Percentiles rank a stretch among this genome's conserved stretches.
These are phyloP conservation scores for Calonectria honghensis DNA, from an alignment of 2,329 filamentous ascomycete genomes.

Conservation along the genomic window DNA sequence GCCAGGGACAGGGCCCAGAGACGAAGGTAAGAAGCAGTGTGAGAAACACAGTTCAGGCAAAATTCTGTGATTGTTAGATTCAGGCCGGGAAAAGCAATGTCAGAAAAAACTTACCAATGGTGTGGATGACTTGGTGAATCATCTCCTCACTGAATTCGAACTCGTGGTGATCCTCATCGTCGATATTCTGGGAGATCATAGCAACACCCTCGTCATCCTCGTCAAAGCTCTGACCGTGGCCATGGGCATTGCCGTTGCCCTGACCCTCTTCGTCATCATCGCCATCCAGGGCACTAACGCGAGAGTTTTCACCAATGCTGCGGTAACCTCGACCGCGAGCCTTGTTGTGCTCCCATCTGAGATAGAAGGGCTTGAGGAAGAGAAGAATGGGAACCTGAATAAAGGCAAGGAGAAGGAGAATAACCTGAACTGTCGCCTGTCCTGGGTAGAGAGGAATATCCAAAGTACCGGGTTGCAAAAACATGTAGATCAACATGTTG, in stretches of 20 bases:
- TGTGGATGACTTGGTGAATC: conserved; percentile 99
- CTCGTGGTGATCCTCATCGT: conserved; percentile 90
- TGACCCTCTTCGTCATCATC: conserved; percentile 82
- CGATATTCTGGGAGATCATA: conserved; percentile 91
- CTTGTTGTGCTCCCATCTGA: conserved; percentile 94
- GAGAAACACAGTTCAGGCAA: conserved; percentile 98
- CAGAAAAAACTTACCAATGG: conserved; percentile 82
- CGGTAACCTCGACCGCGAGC: conserved; percentile 92
- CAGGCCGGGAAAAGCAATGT: background rate
- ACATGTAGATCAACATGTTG: conserved; percentile 99
- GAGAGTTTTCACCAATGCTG: conserved; percentile 91
- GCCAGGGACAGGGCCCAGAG: conserved; percentile 98
- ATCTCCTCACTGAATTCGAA: conserved; percentile 98
- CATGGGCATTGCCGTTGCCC: conserved; percentile 78
- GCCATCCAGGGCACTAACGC: conserved; percentile 91
- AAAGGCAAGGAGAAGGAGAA: conserved; percentile 88
- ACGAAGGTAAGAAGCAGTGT: conserved; percentile 98
- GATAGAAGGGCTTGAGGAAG: conserved; percentile 96
- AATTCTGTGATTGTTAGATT: conserved; percentile 80
- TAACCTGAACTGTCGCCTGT: conserved; percentile 84
- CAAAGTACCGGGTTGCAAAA: conserved; percentile 86
- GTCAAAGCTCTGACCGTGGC: conserved; percentile 74
- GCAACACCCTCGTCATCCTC: conserved; percentile 88
- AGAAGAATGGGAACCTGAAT: conserved; percentile 92
- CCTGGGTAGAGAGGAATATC: conserved; percentile 86